Evolutionary conservation across 305 asterid genomes (phyloP).

Genomic region (Fraxinus sp.): DNA sequence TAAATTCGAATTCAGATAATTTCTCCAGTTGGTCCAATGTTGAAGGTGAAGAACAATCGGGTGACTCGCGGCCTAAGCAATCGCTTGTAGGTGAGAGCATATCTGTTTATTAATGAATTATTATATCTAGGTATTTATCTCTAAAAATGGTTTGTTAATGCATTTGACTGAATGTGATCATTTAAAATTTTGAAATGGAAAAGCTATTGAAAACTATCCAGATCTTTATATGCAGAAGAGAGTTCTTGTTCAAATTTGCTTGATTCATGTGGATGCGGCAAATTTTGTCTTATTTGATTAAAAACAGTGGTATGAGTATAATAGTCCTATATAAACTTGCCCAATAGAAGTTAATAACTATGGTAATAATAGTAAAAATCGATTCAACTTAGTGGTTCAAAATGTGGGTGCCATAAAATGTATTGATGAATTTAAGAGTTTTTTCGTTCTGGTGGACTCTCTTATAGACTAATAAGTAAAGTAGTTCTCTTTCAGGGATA

Average conservation of each 20-base stretch:
- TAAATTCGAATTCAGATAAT: conserved; percentile 49
- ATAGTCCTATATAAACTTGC: not conserved
- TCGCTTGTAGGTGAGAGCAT: conserved; percentile 56
- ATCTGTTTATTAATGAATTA: not conserved
- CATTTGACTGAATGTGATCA: not conserved
- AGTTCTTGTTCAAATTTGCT: not conserved
- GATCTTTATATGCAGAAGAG: not conserved
- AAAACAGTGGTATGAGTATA: not conserved
- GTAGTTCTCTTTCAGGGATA: conserved; percentile 75
- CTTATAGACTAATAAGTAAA: conserved; percentile 47
- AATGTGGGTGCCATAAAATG: not conserved
- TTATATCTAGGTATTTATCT: not conserved
- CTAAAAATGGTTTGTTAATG: not conserved
- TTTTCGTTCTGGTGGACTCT: conserved; percentile 17
- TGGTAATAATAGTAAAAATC: not conserved
- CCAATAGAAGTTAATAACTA: not conserved
- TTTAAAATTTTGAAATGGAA: not conserved
- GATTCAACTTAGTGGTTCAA: not conserved
- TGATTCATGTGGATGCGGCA: not conserved
- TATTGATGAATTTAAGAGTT: not conserved
- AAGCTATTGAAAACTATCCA: not conserved
- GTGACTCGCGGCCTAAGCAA: conserved; percentile 44
- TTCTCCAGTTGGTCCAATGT: conserved; percentile 75
- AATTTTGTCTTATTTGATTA: not conserved
- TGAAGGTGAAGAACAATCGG: conserved; percentile 41